Base-by-base conservation (phyloP, 768 basidiomycete genomes). In the Boletellus ananas region DNA sequence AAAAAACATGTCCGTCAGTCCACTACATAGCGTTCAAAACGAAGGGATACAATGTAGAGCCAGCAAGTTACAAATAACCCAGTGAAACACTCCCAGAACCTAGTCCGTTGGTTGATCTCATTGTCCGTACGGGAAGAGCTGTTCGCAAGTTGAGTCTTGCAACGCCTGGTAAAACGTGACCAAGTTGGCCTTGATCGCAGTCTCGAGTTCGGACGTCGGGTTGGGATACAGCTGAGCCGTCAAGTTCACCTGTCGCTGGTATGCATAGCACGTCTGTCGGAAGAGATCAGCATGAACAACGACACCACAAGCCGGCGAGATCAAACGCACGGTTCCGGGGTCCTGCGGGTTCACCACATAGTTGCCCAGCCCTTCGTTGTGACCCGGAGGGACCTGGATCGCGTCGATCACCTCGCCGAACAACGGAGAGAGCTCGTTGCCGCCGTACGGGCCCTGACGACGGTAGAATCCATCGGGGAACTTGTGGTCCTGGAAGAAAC, bases 111-210 rank as follows among this genome's bases (percentile, higher is more conserved):
- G 29, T 23, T 16, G 12, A 8, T 23, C 20, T 47, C 27, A 64
- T 4, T 47, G 43, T 25, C 61, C 56, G 9, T 10, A 58, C 3
- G 62, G 61, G 34, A 53, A 61, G 34, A 54, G 16, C 16, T 61
- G 51, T 20, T 46, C 9, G 39, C 61, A 62, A 6, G 4, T 40
- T 6, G 55, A 33, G 3, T 64, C 34, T 16, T 18, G 7, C 29
- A 62, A 16, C 10, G 40, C 17, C 35, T 54, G 3, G 40, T 57
- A 56, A 7, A 62, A 52, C 9, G 55, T 58, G 31, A 37, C 36
- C 40, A 65, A 13, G 21, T 57, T 66, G 31, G 41, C 50, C 40
- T 52, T 61, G 52, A 64, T 64, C 36, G 62, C 62, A 1, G 44
- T 10, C 42, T 44, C 33, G 21, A 63, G 62, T 3, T 63, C 54